Evolutionary conservation across 108 stramenopile species (phyloP), one percentile per base, ranked within the genome.

Genomic region (Nitzschia sp.): DNA sequence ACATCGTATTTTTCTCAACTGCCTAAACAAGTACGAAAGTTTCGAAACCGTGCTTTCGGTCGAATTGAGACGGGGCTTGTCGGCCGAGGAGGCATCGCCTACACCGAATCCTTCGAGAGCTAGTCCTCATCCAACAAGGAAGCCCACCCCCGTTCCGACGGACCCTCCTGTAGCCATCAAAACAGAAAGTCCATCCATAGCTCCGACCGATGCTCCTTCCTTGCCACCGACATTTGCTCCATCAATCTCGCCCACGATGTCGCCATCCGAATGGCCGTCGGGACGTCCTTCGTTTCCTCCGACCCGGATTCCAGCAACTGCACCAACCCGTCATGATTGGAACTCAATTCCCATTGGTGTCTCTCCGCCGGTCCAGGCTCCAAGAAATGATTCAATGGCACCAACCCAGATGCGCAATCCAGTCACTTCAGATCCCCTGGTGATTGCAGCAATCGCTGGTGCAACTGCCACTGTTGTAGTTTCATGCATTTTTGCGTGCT

Each of bases 391-490:
- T 13, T 41, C 38, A 6, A 6, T 41, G 38, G 38, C 9, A 6
- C 9, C 38, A 9, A 13, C 9, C 38, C 30, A 57, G 28, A 29
- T 25, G 27, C n/a, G n/a, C n/a, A 67, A 55, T 55, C 22, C 9
- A 2, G 53, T 3, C 4, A n/a, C 34, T 9, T 34, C 45, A 4
- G 53, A 72, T 17, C 30, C 44, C 1, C 16, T 50, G 27, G 45
- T 66, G 23, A 38, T 75, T 28, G 66, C 73, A 11, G 66, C 58
- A 5, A 62, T 75, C 29, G 46, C 59, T 16, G 71, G 71, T 35
- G 38, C 46, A 16, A 23, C 60, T 19, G 50, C 59, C 6, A 36
- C 66, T n/a, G 35, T 75, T 13, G 15, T 61, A 17, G 28, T 62
- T 9, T 15, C 25, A 23, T 35, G 50, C 58, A 34, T 75, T 17